Base-by-base conservation (phyloP, 2,329 filamentous ascomycete genomes). In the Ophiostoma sp. region DNA sequence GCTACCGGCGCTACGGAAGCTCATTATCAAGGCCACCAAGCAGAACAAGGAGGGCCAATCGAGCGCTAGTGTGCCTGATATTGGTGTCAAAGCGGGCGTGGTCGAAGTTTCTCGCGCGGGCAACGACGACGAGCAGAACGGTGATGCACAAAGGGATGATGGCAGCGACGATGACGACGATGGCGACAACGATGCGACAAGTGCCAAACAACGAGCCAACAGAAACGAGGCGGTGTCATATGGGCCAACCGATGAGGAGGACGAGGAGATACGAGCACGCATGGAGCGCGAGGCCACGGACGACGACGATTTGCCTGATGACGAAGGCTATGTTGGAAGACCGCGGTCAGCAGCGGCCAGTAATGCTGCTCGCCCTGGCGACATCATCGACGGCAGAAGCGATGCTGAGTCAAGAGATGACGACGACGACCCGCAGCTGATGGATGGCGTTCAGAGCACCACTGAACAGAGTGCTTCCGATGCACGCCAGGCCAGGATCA, bases 211-310 rank as follows among this genome's bases (percentile, higher is more conserved):
- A 79, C 89, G 88, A 78, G 89, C 90, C 63, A 96, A 97, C 80
- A 91, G 93, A 55, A 86, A 88, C 70, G 93, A 97, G 82, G 93
- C 92, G 39, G 91, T 95, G 2, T 96, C 94, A 17, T 98, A 98
- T 77, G 95, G 94, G 52, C 93, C 91, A 45, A 97, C 97, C 64
- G 96, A 98, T 79, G 95, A 97, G 5, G 95, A 95, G 3, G 96
- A 98, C 79, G 89, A 93, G 77, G 90, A 88, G 48, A 90, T 97
- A 72, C 90, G 92, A 78, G 84, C 85, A 70, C 86, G 88, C 73
- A 87, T 91, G 78, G 87, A 89, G 72, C 85, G 84, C 42, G 89
- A 91, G 70, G 86, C 85, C 2, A 85, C 86, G 2, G 82, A 85
- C 8, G 78, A 78, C 2, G 87, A 89, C 69, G 89, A 91, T 83